phyloP scores from a whole-genome alignment of 2,329 filamentous ascomycete species.

The Colletotrichum sojae region DNA sequence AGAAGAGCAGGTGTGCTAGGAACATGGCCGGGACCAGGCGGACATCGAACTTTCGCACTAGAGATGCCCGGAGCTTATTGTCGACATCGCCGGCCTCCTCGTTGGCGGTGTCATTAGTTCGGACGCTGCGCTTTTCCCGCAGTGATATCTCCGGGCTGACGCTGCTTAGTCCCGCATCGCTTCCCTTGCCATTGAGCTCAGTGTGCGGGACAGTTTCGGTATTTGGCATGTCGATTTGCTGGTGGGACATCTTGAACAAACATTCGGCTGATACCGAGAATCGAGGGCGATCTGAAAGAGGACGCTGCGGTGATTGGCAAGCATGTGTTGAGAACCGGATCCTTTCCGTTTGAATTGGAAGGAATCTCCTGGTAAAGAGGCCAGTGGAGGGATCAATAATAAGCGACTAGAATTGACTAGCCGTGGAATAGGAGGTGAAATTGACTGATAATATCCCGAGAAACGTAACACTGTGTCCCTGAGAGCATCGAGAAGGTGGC shows the following conservation, averaged over 20 bases:
- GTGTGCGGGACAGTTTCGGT: not conserved
- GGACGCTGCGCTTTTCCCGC: not conserved
- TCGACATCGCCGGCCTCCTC: not conserved
- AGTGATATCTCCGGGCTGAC: not conserved
- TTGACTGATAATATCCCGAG: not conserved
- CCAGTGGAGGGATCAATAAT: not conserved
- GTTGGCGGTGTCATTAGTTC: not conserved
- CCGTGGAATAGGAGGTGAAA: not conserved
- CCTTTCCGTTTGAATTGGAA: too few relatives aligned
- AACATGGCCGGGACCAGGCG: constrained; percentile 39
- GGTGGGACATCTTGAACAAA: not conserved
- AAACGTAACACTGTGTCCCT: constrained; percentile 2
- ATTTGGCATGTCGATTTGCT: not conserved
- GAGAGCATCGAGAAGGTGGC: not conserved
- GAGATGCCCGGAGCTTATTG: not conserved
- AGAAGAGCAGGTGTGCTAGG: constrained; percentile 37
- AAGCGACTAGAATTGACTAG: not conserved
- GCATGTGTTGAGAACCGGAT: too few relatives aligned
- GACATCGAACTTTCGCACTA: constrained; percentile 39
- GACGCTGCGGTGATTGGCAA: not conserved
- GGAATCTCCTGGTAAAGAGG: not conserved
- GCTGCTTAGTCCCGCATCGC: not conserved
- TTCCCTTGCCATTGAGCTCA: not conserved
- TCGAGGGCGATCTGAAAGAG: not conserved
- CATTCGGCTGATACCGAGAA: not conserved